Conservation (phyloP, 2,329 filamentous ascomycete genomes). For the Diaporthe batatas region DNA sequence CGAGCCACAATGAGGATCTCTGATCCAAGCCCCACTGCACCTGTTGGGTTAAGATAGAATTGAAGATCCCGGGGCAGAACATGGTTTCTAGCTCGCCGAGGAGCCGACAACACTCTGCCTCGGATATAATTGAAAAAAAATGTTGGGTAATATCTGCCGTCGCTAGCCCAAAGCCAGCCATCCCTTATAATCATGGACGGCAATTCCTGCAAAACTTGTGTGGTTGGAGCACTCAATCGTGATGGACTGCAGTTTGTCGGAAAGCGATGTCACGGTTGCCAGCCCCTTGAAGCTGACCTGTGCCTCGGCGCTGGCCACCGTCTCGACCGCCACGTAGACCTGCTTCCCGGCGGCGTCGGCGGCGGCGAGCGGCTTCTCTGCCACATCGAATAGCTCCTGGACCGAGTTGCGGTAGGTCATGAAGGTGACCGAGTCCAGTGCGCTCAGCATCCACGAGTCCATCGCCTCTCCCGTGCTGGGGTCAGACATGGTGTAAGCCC, state of each 20-base stretch:
- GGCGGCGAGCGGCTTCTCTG: conserved; percentile 27
- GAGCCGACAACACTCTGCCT: too few relatives aligned
- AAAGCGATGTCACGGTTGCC: conserved; percentile 27
- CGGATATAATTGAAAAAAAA: not conserved
- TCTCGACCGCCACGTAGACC: conserved; percentile 29
- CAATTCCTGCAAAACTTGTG: conserved; percentile 29
- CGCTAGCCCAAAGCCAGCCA: conserved; percentile 28
- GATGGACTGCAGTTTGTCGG: conserved; percentile 25
- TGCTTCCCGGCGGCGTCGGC: conserved; percentile 26
- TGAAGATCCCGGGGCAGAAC: not conserved
- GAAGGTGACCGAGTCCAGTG: conserved; percentile 35
- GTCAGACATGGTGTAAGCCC: conserved; percentile 20
- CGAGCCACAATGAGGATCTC: not conserved
- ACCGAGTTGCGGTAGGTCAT: conserved; percentile 36
- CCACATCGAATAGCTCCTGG: conserved; percentile 23
- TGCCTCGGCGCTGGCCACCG: conserved; percentile 18
- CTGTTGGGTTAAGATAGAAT: not conserved
- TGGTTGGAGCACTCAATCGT: conserved; percentile 20
- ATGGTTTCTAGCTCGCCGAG: not conserved
- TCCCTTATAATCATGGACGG: conserved; percentile 29
- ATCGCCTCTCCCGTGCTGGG: conserved; percentile 15
- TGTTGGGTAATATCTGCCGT: not conserved
- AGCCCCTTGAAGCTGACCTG: conserved; percentile 35
- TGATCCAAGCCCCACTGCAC: not conserved
- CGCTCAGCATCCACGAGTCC: conserved; percentile 31